Evolutionary conservation across 768 basidiomycete genomes (phyloP).

Genomic region (Boletus vinaceobasis): DNA sequence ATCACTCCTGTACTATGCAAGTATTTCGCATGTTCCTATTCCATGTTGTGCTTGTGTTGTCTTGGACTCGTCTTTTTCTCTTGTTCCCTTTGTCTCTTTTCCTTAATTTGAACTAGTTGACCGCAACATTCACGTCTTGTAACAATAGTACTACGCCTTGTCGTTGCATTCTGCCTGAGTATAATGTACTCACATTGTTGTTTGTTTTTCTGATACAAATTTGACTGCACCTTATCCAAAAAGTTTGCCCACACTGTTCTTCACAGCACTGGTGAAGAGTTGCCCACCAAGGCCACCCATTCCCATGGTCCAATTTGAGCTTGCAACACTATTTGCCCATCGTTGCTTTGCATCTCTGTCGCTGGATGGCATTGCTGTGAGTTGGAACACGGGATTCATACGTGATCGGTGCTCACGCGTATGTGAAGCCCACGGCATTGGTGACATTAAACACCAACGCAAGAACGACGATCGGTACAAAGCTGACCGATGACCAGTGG

Average conservation of each 20-base stretch:
- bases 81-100: background rate
- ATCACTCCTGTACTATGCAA: conserved; percentile 17
- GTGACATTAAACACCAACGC: conserved; percentile 96
- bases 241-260: conserved; percentile 74
- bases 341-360: conserved; percentile 91
- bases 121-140: conserved; percentile 30
- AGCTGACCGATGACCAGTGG: conserved; percentile 57
- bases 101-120: conserved; percentile 16
- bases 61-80: conserved; percentile 17
- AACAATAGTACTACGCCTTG: conserved; percentile 26
- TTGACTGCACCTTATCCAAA: conserved; percentile 45
- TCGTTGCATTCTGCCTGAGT: conserved; percentile 4
- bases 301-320: conserved; percentile 69
- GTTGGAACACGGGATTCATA: conserved; percentile 1
- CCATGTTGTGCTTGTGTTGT: conserved; percentile 25
- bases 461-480: conserved; percentile 90
- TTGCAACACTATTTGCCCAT: conserved; percentile 76
- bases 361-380: conserved; percentile 34
- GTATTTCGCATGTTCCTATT: conserved; percentile 19
- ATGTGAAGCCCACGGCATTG: conserved; percentile 96
- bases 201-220: conserved; percentile 6
- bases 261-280: conserved; percentile 76
- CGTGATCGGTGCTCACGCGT: conserved; percentile 57
- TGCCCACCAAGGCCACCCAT: conserved; percentile 84
- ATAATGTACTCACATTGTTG: conserved; percentile 8